phyloP scores from a whole-genome alignment of 129 eudicot species.

The Tanacetum coccineum region DNA sequence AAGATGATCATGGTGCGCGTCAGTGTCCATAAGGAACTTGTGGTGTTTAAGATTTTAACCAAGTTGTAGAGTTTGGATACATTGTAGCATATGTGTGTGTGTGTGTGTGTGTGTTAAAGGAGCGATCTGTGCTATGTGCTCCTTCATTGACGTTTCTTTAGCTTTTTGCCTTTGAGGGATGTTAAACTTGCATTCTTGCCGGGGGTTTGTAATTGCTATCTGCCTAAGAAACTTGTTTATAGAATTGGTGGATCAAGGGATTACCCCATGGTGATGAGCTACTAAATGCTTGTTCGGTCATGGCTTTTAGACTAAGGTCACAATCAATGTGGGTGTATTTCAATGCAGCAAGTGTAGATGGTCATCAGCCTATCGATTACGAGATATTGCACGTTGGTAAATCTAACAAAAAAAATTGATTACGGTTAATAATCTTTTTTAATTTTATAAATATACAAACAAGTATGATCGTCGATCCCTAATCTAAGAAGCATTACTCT shows the following conservation, averaged over 20 bases:
- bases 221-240: neutral
- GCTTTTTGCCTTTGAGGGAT: neutral
- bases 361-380: neutral
- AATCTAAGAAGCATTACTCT: too few relatives aligned
- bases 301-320: neutral
- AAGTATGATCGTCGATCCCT: too few relatives aligned
- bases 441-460: too few relatives aligned
- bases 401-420: too few relatives aligned
- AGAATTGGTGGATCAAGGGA: neutral
- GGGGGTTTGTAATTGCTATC: neutral
- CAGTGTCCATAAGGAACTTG: slow-evolving; percentile 23
- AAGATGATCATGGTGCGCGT: slow-evolving; percentile 13
- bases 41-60: slow-evolving; percentile 18
- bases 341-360: neutral
- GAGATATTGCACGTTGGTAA: too few relatives aligned
- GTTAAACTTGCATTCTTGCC: neutral
- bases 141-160: neutral
- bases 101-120: too few relatives aligned
- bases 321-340: neutral
- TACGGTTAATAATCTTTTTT: too few relatives aligned
- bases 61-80: slow-evolving; percentile 9
- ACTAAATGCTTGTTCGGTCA: neutral
- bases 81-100: too few relatives aligned
- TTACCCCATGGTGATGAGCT: neutral
- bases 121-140: too few relatives aligned